Conservation (phyloP, 1,284 basidiomycete genomes). For the Rhodotorula sp. region DNA sequence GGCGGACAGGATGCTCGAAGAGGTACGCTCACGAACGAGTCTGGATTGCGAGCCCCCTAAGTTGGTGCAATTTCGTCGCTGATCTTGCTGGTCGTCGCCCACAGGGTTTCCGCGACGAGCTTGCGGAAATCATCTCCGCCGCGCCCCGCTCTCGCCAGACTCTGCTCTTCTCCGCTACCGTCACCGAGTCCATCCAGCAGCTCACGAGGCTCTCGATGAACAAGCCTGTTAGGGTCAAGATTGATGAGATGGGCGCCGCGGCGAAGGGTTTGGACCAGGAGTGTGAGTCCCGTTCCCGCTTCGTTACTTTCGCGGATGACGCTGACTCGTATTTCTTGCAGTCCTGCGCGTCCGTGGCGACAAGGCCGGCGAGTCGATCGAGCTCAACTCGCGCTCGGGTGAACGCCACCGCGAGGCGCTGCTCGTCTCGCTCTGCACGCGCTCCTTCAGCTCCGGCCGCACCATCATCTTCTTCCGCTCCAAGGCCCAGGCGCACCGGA, state of each 20-base stretch:
- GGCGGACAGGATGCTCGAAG: constrained; percentile 95
- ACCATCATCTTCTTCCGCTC: constrained; percentile 93
- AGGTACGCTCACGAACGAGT: constrained; percentile 47
- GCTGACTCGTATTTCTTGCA: constrained; percentile 5
- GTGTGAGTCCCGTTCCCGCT: constrained; percentile 56
- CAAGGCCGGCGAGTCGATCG: constrained; percentile 42
- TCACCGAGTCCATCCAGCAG: constrained; percentile 94
- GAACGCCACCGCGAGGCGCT: constrained; percentile 70
- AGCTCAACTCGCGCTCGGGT: constrained; percentile 47
- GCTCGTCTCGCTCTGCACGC: constrained; percentile 77
- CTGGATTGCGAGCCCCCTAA: too few relatives aligned
- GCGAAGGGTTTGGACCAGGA: constrained; percentile 91
- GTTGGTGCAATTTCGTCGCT: too few relatives aligned
- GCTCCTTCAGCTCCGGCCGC: constrained; percentile 68
- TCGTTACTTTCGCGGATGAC: background rate
- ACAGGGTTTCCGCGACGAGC: constrained; percentile 85
- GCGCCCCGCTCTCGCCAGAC: constrained; percentile 89
- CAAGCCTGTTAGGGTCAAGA: constrained; percentile 88
- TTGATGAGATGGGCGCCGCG: constrained; percentile 86
- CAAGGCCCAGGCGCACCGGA: constrained; percentile 95
- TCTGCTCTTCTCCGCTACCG: constrained; percentile 97
- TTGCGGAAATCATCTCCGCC: constrained; percentile 85
- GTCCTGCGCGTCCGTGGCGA: constrained; percentile 70
- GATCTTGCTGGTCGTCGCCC: background rate
- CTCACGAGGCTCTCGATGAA: constrained; percentile 87